Evolutionary conservation across 2,329 filamentous ascomycete species (phyloP), one percentile per base, ranked within the genome.

Genomic region (Torrubiella hemipterigena): DNA sequence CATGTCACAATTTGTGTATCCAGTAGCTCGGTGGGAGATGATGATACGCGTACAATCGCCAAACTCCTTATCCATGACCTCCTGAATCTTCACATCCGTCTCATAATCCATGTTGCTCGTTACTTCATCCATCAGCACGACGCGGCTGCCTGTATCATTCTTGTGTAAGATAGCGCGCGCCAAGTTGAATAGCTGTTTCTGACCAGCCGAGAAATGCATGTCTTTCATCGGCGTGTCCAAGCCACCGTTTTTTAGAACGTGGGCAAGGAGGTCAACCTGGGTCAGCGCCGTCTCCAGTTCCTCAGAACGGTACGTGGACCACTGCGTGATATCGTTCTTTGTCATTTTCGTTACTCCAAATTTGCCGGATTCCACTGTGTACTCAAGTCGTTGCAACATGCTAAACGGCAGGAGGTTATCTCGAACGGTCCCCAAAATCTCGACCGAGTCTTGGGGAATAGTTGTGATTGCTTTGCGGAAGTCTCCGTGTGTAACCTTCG

Each of bases 171-270:
- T 8, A 8, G 60, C 55, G 18, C 49, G 43, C 1, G 45, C 47
- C 4, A 52, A 42, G n/a, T 56, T 55, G 34, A 68, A 55, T 4
- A 67, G 46, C 37, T 67, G 62, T 26, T 52, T 46, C 44, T 68
- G 56, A 1, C 63, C 63, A 19, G 59, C 50, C 0, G 58, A 63
- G 12, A 58, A 36, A 0, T 39, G 36, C 1, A 52, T 40, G 2
- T 45, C 41, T 5, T 44, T 41, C 17, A 63, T 43, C 1, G 45
- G 38, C 3, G 34, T 42, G 6, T 55, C 48, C 2, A 68, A 38
- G 0, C 59, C 59, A 2, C 59, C 61, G 10, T 50, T 44, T 1
- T 44, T 39, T 7, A 58, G 46, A 5, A 70, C 43, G 0, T 55
- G 41, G 3, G 52, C 45, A 48, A 54, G 57, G 2, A 74, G 43